Base-by-base conservation (phyloP, 2,329 filamentous ascomycete genomes). In the Fusarium subglutinans region DNA sequence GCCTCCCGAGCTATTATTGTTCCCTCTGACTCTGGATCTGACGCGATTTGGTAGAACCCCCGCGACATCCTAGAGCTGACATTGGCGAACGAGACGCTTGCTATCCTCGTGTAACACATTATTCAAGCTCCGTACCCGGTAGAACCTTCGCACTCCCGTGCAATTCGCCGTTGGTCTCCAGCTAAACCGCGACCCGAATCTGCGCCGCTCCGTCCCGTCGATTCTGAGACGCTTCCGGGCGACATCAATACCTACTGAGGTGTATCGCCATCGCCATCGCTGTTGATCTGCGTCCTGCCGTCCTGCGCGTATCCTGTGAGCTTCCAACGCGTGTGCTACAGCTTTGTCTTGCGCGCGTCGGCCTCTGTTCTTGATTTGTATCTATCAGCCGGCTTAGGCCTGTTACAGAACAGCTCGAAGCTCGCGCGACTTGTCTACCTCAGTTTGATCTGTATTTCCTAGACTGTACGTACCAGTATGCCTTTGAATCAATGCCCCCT, bases 11-110 rank as follows among this genome's bases (percentile, higher is more conserved):
- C 65, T 51, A 53, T 70, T 56, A 50, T 66, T 33, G 28, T 51
- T 51, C 28, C 66, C 69, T 68, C 28, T 30, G 44, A 37, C 26
- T 67, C 72, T 78, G 73, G 51, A 76, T 62, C 75, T 78, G 76
- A 78, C 75, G 72, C 76, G 75, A 76, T 73, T 70, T 76, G 71
- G 59, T 62, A 75, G 67, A 74, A 51, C 41, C 72, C 69, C 62
- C 62, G 72, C 65, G 67, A 53, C 67, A 64, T 67, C 66, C 44
- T 70, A 38, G 55, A 57, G 60, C 48, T 66, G 69, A 58, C 66
- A 77, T 78, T 78, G 76, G 70, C 75, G 75, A 77, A 77, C 76
- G 75, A 78, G 73, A 78, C 69, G 75, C 71, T 77, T 72, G 72
- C 59, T 56, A 65, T 66, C 37, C 63, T 72, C 75, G 77, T 78